Conservation (phyloP, 1,284 basidiomycete genomes). For the Apiotrichum gamsii region DNA sequence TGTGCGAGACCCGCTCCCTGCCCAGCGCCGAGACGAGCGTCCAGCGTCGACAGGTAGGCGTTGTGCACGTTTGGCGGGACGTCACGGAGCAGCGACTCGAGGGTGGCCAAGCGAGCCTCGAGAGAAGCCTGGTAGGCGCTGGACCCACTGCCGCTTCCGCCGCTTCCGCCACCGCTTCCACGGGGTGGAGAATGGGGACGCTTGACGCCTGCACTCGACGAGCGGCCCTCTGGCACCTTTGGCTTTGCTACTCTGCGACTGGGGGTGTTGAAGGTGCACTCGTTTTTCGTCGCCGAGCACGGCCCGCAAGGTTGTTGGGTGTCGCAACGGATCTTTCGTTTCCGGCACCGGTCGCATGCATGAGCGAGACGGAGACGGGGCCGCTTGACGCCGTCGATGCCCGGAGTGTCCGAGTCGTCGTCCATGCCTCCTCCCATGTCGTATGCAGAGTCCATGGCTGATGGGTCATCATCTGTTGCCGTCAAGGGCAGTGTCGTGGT, state of each 20-base stretch:
- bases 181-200: conserved; percentile 28
- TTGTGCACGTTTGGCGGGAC: conserved; percentile 48
- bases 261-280: conserved; percentile 48
- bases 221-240: conserved; percentile 19
- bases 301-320: conserved; percentile 48
- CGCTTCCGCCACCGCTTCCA: not conserved
- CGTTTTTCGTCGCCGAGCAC: conserved; percentile 44
- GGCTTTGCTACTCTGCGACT: conserved; percentile 42
- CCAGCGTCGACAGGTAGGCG: conserved; percentile 43
- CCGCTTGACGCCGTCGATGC: conserved; percentile 33
- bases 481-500: conserved; percentile 1
- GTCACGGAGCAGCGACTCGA: conserved; percentile 46
- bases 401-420: conserved; percentile 15
- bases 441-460: conserved; percentile 5
- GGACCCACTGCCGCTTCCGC: too few species aligned
- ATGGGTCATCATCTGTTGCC: conserved; percentile 2
- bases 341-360: conserved; percentile 42
- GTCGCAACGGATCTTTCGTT: conserved; percentile 46
- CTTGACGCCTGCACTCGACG: conserved; percentile 22
- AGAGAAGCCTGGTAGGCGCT: conserved; percentile 30
- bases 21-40: conserved; percentile 40
- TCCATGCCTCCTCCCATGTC: conserved; percentile 5
- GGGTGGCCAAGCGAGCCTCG: conserved; percentile 44
- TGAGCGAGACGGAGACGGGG: conserved; percentile 45
- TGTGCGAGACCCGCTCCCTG: conserved; percentile 40